These are phyloP conservation scores for Trametes coccinea DNA, from an alignment of 768 basidiomycete genomes.

Conservation along the genomic window DNA sequence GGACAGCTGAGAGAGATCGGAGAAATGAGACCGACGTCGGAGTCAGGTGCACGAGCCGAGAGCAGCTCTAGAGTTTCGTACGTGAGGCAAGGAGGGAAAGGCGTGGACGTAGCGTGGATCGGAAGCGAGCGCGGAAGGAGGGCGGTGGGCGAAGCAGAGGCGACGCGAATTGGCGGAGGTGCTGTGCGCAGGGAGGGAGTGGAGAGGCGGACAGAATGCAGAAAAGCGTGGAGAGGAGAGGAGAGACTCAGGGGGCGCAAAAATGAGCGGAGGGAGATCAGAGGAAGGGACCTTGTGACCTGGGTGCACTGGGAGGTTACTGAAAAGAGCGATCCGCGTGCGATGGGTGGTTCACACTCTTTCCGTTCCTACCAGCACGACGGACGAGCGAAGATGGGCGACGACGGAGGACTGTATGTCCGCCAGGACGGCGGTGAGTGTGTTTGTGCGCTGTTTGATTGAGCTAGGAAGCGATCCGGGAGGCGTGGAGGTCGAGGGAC, in stretches of 20 bases:
- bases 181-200: background rate
- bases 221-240: background rate
- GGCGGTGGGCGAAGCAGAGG: too few relatives aligned
- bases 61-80: too few relatives aligned
- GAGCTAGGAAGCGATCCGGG: too few relatives aligned
- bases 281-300: constrained; percentile 2
- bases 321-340: background rate
- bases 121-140: background rate
- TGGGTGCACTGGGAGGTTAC: too few relatives aligned
- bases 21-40: constrained; percentile 1
- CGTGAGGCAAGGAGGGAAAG: background rate
- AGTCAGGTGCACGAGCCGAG: background rate
- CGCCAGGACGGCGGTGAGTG: constrained; percentile 17
- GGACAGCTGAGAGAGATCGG: background rate
- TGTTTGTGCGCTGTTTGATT: too few relatives aligned
- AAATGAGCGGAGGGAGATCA: background rate
- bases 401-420: constrained; percentile 1
- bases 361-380: background rate
- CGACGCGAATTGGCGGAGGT: background rate
- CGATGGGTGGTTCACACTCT: background rate
- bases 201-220: background rate
- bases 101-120: background rate
- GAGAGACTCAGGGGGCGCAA: background rate
- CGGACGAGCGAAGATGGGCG: background rate
- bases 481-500: too few relatives aligned